Conservation (phyloP, 176 grass and related monocot species). For the Ananas comosus region DNA sequence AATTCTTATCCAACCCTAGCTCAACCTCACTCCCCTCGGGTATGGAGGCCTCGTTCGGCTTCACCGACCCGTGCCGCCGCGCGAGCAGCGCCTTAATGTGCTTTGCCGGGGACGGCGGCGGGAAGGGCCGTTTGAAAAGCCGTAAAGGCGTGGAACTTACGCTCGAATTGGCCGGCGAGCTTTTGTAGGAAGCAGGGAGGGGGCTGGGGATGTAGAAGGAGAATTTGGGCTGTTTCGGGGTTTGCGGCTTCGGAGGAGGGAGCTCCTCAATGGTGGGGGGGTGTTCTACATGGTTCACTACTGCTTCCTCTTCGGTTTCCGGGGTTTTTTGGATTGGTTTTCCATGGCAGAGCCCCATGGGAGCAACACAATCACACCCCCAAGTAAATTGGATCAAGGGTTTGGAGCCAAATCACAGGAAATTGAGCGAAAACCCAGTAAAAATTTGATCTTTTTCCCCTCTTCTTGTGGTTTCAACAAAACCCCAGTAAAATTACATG, state of each 20-base stretch:
- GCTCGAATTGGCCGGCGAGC: slow-evolving; percentile 92
- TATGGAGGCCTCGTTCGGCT: slow-evolving; percentile 89
- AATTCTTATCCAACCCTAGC: slow-evolving; percentile 82
- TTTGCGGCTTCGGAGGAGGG: slow-evolving; percentile 35
- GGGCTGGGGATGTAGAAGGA: slow-evolving; percentile 92
- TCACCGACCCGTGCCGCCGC: slow-evolving; percentile 80
- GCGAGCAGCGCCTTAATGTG: slow-evolving; percentile 93
- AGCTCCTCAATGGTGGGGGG: slow-evolving; percentile 25
- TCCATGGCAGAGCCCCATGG: slow-evolving; percentile 91
- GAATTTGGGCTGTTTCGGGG: slow-evolving; percentile 86
- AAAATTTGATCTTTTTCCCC: too few species aligned
- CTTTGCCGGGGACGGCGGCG: slow-evolving; percentile 93
- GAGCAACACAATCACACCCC: slow-evolving; percentile 7
- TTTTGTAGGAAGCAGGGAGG: slow-evolving; percentile 75
- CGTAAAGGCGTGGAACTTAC: slow-evolving; percentile 65
- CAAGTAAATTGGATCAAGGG: not conserved
- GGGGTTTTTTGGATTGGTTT: slow-evolving; percentile 57
- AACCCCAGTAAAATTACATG: too few species aligned
- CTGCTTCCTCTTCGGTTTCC: slow-evolving; percentile 40
- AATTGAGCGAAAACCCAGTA: not conserved
- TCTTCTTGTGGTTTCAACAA: too few species aligned
- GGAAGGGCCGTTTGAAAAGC: slow-evolving; percentile 86
- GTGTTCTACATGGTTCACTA: slow-evolving; percentile 5
- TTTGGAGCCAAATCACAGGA: not conserved
- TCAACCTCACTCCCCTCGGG: slow-evolving; percentile 83